Base-by-base conservation (phyloP, 2,329 filamentous ascomycete genomes). In the Arachnomyces sp. region DNA sequence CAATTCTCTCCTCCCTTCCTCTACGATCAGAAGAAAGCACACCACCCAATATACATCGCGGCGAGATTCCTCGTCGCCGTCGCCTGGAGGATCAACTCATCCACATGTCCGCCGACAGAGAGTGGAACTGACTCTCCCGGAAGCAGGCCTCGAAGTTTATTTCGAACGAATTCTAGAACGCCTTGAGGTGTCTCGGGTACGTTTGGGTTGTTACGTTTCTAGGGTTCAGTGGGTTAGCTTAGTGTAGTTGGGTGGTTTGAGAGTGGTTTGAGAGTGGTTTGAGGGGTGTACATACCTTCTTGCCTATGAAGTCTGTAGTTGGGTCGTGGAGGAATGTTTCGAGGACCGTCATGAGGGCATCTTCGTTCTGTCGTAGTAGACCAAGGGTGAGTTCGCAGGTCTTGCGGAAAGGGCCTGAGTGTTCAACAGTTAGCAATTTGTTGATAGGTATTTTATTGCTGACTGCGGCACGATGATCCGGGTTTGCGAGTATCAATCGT, bases 321-420 rank as follows among this genome's bases (percentile, higher is more conserved):
- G 92, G 92, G 59, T 99, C 92, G 57, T 98, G 89, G 49, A 98
- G 77, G 57, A 98, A 99, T 0, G 92, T 89, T 67, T 98, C 93
- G 1, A 99, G 73, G 36, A 98, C 90, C 0, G 90, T 95, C 82
- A 98, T 95, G 43, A 98, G 71, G 30, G 90, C 95, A 63, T 98
- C 93, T 61, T 95, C 85, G 56, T 95, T 88, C 60, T 93, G 85
- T 1, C 92, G 77, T 7, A 96, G 72, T 18, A 95, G 80, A 32
- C 77, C 74, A 44, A 96, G 73, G 8, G 88, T 94, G 45, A 96
- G 74, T 65, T 98, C 93, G 44, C 85, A 90, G 36, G 86, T 90
- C 54, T 86, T 84, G 31, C 89, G 77, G 65, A 95, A 99, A 0
- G 92, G 89, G 0, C 92, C 63, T 67, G 35, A 15, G 33, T 14